A percentile compares a stretch with the other conserved stretches of the same genome.
These are phyloP conservation scores for Fusarium napiforme DNA, from an alignment of 2,329 filamentous ascomycete species.

Conservation along the genomic window DNA sequence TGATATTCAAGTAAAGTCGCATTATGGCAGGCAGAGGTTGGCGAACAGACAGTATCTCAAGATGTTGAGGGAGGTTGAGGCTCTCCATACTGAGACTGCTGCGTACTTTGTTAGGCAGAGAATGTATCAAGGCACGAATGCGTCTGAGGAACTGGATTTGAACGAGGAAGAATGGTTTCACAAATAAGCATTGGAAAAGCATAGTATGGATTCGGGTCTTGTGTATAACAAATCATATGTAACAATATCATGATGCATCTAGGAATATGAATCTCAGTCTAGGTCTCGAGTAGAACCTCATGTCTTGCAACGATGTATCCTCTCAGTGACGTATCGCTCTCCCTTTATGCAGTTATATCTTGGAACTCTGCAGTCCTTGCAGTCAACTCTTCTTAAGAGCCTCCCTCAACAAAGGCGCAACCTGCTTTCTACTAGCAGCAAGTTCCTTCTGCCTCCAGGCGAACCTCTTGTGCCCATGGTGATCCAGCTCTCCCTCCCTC, in stretches of 20 bases:
- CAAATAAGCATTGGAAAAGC: neutral
- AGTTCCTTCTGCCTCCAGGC: slow-evolving; percentile 75
- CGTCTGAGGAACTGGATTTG: neutral
- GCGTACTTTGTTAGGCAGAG: slow-evolving; percentile 17
- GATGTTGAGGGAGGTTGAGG: slow-evolving; percentile 48
- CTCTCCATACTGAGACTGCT: slow-evolving; percentile 23
- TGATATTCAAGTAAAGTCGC: neutral
- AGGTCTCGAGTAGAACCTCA: neutral
- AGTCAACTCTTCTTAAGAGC: slow-evolving; percentile 54
- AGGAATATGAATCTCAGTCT: neutral
- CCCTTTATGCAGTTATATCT: slow-evolving; percentile 8
- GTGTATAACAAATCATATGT: slow-evolving; percentile 26
- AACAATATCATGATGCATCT: slow-evolving; percentile 14
- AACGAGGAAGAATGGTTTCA: neutral
- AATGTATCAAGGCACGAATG: neutral
- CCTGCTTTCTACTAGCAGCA: slow-evolving; percentile 73
- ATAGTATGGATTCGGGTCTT: neutral
- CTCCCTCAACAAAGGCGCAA: slow-evolving; percentile 73
- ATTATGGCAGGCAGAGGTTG: slow-evolving; percentile 37
- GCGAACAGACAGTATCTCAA: slow-evolving; percentile 49
- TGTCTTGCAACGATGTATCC: neutral
- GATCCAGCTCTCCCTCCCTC: slow-evolving; percentile 60
- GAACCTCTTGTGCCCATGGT: slow-evolving; percentile 58
- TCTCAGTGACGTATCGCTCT: neutral
- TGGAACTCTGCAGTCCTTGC: neutral